Evolutionary conservation across 352 stramenopile genomes (phyloP).

Genomic region (Phytophthora meadii): DNA sequence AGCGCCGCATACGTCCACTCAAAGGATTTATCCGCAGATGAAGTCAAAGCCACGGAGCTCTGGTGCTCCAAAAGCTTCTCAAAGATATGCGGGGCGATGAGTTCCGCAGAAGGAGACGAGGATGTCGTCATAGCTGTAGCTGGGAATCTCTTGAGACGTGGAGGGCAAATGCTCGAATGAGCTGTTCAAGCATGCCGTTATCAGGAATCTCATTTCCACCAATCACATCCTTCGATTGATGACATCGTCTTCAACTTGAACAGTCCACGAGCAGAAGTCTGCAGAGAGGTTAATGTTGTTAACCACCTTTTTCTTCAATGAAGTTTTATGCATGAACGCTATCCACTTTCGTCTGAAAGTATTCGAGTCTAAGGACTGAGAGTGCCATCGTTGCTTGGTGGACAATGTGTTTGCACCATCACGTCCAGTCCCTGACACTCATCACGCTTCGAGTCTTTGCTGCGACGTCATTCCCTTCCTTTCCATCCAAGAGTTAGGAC

Average conservation of each 20-base stretch:
- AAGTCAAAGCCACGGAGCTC: constrained; percentile 25
- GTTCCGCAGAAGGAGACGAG: constrained; percentile 2
- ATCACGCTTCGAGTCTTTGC: constrained; percentile 21
- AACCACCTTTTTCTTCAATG: background rate
- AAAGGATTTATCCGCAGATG: constrained; percentile 4
- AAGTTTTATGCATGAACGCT: background rate
- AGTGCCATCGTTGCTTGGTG: background rate
- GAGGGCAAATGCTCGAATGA: constrained; percentile 12
- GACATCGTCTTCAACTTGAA: constrained; percentile 1
- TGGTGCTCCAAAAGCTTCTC: constrained; percentile 39
- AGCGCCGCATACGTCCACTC: constrained; percentile 62
- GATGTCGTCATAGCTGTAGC: constrained; percentile 7
- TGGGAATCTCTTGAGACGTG: constrained; percentile 1
- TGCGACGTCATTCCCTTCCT: constrained; percentile 15
- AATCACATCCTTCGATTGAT: background rate
- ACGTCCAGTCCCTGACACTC: constrained; percentile 14
- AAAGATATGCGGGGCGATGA: constrained; percentile 37
- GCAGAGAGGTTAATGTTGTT: background rate
- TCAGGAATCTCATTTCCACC: background rate
- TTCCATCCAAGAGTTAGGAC: constrained; percentile 1
- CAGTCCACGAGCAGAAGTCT: constrained; percentile 2
- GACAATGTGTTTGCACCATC: background rate
- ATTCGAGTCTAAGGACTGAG: no score
- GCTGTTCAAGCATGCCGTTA: constrained; percentile 3
- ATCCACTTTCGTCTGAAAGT: background rate